Conservation (phyloP, 106 monocot species). For the Dioscorea zingiberensis region DNA sequence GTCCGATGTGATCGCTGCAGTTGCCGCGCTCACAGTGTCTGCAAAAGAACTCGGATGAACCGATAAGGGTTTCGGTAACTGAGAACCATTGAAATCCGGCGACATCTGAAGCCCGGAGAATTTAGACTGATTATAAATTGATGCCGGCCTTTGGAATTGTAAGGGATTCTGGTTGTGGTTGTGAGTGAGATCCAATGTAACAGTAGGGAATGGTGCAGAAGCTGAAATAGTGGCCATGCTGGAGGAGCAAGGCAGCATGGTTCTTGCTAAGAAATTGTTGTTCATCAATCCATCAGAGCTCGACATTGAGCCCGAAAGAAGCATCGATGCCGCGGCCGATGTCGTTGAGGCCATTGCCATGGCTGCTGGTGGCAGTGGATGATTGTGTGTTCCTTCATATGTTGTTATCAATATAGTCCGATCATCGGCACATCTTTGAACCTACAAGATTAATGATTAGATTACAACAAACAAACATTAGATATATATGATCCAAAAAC, state of each 20-base stretch:
- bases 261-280: conserved; percentile 44
- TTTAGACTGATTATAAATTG: conserved; percentile 52
- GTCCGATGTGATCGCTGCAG: conserved; percentile 52
- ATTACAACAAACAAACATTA: neutral
- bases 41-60: conserved; percentile 11
- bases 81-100: neutral
- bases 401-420: conserved; percentile 65
- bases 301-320: conserved; percentile 62
- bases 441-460: conserved; percentile 15
- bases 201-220: conserved; percentile 88
- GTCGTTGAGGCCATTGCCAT: conserved; percentile 77
- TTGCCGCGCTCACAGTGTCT: conserved; percentile 40
- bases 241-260: conserved; percentile 58
- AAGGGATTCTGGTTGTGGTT: conserved; percentile 31
- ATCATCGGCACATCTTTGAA: conserved; percentile 77
- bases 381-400: conserved; percentile 76
- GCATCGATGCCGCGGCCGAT: conserved; percentile 57
- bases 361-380: conserved; percentile 71
- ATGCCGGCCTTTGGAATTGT: conserved; percentile 35
- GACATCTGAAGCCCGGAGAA: conserved; percentile 76
- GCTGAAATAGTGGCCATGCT: conserved; percentile 91
- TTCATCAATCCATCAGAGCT: conserved; percentile 46
- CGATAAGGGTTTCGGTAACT: conserved; percentile 8
- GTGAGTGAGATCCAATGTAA: conserved; percentile 79
- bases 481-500: neutral